Evolutionary conservation across 2,329 filamentous ascomycete species (phyloP).

Genomic region (Kalaharituber pfeilii): DNA sequence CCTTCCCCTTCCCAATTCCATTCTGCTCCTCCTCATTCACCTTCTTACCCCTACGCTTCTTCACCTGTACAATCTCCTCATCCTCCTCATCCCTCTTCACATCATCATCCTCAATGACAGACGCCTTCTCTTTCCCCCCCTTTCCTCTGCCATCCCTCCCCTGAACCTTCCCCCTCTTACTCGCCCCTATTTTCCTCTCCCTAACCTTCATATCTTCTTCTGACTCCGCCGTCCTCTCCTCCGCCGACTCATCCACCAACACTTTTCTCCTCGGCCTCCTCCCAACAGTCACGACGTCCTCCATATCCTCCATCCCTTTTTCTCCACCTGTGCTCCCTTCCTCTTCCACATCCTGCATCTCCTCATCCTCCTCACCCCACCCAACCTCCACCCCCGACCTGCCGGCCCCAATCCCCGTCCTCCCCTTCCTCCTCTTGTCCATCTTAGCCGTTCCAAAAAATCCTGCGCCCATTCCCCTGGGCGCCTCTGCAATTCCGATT

Average conservation of each 20-base stretch:
- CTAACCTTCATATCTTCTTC: constrained; percentile 64
- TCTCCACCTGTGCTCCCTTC: neutral
- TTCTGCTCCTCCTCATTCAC: neutral
- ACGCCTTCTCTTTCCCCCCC: neutral
- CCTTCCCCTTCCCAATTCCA: neutral
- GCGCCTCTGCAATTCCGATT: neutral
- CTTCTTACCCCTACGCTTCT: constrained; percentile 6
- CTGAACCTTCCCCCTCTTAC: neutral
- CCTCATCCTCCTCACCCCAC: neutral
- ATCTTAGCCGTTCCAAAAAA: too few species aligned
- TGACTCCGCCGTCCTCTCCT: constrained; percentile 62
- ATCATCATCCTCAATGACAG: neutral
- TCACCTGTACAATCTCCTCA: constrained; percentile 7
- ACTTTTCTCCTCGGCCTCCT: neutral
- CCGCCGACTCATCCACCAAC: constrained; percentile 1
- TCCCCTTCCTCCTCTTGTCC: too few species aligned
- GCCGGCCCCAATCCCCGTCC: too few species aligned
- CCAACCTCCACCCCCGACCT: constrained; percentile 4
- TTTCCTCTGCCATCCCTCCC: neutral
- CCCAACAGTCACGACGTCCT: neutral
- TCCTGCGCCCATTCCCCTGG: neutral
- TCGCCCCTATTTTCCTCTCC: constrained; percentile 74
- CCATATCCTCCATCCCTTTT: constrained; percentile 49
- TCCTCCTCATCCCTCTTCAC: neutral
- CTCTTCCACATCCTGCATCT: neutral